Percentiles rank a stretch among this genome's conserved stretches.
These are phyloP conservation scores for Teunomyces tritomae DNA, from an alignment of 805 yeast species.

Conservation along the genomic window DNA sequence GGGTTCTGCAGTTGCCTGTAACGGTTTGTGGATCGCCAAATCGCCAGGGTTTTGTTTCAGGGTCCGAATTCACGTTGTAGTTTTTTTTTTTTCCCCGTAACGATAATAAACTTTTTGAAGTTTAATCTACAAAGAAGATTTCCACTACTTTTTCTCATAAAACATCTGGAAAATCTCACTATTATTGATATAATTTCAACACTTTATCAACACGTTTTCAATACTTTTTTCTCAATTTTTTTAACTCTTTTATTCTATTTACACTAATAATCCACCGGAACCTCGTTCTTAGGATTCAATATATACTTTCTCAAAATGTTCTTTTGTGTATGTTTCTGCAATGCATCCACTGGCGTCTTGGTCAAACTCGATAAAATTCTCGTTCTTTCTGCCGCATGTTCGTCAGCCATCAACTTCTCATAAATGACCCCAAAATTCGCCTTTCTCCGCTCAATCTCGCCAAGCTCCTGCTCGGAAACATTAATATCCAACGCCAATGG, in stretches of 20 bases:
- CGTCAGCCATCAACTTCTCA: conserved; percentile 30
- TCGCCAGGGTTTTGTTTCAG: too few relatives aligned
- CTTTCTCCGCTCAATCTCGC: conserved; percentile 28
- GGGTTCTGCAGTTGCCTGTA: too few relatives aligned
- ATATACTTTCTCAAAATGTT: conserved; percentile 70
- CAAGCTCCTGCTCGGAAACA: conserved; percentile 25
- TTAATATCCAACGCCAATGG: conserved; percentile 32
- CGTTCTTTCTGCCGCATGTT: conserved; percentile 22
- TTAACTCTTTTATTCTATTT: not conserved
- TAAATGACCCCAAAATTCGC: conserved; percentile 27
- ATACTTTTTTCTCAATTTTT: not conserved
- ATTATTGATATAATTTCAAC: too few relatives aligned
- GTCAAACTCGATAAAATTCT: conserved; percentile 26
- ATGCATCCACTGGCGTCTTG: conserved; percentile 33
- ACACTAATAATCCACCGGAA: conserved; percentile 5
- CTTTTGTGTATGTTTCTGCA: conserved; percentile 58
- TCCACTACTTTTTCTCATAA: too few relatives aligned
- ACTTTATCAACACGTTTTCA: too few relatives aligned
- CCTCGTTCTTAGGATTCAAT: conserved; percentile 25
- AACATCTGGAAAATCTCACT: too few relatives aligned
- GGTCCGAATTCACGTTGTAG: too few relatives aligned
- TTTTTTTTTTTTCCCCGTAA: too few relatives aligned
- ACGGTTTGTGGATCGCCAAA: too few relatives aligned
- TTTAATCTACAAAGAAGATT: too few relatives aligned
- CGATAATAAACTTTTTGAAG: too few relatives aligned